Evolutionary conservation across 106 monocot genomes (phyloP).

Genomic region (Dioscorea dumetorum): DNA sequence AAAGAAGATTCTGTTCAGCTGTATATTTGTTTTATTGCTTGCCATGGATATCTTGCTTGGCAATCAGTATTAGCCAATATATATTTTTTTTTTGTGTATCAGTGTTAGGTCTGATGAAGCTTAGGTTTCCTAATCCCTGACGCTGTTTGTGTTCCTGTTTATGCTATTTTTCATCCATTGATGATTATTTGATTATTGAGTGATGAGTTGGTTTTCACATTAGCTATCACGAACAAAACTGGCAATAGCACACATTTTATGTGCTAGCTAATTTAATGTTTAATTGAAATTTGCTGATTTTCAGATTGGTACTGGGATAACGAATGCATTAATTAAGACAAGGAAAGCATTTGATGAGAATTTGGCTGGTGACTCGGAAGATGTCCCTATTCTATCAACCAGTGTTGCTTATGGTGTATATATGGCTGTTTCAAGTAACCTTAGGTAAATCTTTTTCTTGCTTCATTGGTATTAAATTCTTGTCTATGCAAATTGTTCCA

Average conservation of each 20-base stretch:
- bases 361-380: constrained; percentile 63
- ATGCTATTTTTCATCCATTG: too few relatives aligned
- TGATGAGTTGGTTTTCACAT: too few relatives aligned
- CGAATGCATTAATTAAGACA: constrained; percentile 70
- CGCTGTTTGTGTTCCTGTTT: too few relatives aligned
- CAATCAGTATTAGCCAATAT: neutral
- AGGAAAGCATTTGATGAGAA: constrained; percentile 65
- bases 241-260: too few relatives aligned
- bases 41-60: neutral
- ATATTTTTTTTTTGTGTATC: neutral
- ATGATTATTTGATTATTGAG: too few relatives aligned
- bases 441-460: constrained; percentile 46
- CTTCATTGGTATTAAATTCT: too few relatives aligned
- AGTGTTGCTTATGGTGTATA: constrained; percentile 93
- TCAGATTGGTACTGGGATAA: constrained; percentile 80
- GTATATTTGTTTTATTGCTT: neutral
- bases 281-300: constrained; percentile 8
- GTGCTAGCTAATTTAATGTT: neutral
- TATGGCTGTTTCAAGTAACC: constrained; percentile 96
- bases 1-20: neutral
- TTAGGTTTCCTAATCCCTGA: neutral
- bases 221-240: too few relatives aligned
- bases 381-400: constrained; percentile 76
- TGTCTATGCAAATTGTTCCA: too few relatives aligned
- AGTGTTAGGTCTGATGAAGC: neutral